phyloP scores from a whole-genome alignment of 306 rosid species.

The Pyrus betulifolia region DNA sequence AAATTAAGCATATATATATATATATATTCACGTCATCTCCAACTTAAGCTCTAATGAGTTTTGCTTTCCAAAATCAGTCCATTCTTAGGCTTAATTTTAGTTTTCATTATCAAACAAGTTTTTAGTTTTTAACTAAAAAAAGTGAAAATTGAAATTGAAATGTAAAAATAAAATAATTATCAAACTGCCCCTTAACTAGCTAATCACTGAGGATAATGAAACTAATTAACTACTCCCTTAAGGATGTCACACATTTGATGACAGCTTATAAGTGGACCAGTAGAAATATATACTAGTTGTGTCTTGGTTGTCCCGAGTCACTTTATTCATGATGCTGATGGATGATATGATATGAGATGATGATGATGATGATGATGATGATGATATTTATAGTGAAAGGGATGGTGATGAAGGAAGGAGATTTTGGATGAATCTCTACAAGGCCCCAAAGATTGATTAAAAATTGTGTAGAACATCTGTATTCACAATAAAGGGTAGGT shows the following conservation, averaged over 20 bases:
- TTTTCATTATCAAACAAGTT: too few relatives aligned
- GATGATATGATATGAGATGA: conserved; percentile 11
- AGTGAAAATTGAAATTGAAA: too few relatives aligned
- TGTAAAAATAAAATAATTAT: too few relatives aligned
- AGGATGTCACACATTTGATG: conserved; percentile 19
- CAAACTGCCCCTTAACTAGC: neutral
- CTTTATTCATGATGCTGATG: conserved; percentile 23
- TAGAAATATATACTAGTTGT: conserved; percentile 23
- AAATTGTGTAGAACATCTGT: conserved; percentile 23
- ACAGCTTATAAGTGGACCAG: conserved; percentile 65
- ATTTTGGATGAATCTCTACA: conserved; percentile 8
- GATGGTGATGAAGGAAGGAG: neutral
- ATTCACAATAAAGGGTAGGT: conserved; percentile 22
- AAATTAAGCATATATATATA: neutral
- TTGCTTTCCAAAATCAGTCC: neutral
- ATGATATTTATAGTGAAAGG: conserved; percentile 14
- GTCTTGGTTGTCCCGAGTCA: conserved; percentile 34
- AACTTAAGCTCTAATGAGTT: neutral
- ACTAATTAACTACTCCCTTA: conserved; percentile 3
- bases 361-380: conserved; percentile 8
- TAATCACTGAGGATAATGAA: neutral
- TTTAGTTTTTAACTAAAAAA: too few relatives aligned
- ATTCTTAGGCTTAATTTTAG: neutral
- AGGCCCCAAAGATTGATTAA: conserved; percentile 8
- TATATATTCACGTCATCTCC: neutral